A percentile compares a stretch with the other conserved stretches of the same genome.
These are phyloP conservation scores for Fusarium fujikuroi DNA, from an alignment of 2,329 filamentous ascomycete species.

Conservation along the genomic window DNA sequence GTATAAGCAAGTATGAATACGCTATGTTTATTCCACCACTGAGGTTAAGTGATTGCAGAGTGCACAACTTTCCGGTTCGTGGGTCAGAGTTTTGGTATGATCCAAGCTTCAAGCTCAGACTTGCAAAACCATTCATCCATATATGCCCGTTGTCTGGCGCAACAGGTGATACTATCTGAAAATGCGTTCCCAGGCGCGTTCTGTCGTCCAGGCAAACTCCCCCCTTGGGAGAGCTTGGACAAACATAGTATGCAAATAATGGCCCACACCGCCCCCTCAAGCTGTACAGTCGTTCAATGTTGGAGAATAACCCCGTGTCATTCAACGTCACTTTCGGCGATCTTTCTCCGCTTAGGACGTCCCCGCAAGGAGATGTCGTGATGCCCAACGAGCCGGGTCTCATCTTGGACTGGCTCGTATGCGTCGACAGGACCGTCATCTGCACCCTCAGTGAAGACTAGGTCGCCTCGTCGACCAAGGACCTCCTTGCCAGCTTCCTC, in stretches of 20 bases:
- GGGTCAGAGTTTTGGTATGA: background rate
- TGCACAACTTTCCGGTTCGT: background rate
- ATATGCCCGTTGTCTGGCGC: conserved; percentile 3
- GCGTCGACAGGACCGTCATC: conserved; percentile 27
- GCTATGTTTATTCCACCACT: conserved; percentile 29
- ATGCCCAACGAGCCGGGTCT: conserved; percentile 39
- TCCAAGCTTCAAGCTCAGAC: conserved; percentile 5
- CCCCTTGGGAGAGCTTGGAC: conserved; percentile 12
- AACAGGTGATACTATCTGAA: conserved; percentile 1
- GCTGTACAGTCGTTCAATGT: background rate
- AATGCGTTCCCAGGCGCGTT: conserved; percentile 11
- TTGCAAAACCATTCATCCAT: conserved; percentile 5
- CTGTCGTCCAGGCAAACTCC: conserved; percentile 15
- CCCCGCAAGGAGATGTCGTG: conserved; percentile 38
- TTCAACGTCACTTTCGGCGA: conserved; percentile 33
- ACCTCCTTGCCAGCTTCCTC: conserved; percentile 74
- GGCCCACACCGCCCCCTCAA: background rate
- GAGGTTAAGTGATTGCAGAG: conserved; percentile 1
- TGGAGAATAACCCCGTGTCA: conserved; percentile 2
- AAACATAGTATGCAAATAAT: background rate
- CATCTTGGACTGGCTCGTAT: conserved; percentile 31
- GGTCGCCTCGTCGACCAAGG: conserved; percentile 73
- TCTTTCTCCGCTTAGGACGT: conserved; percentile 49
- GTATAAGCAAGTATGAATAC: background rate
- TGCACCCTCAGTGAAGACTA: conserved; percentile 74